These are phyloP conservation scores for Penicillium cinerascens DNA, from an alignment of 495 filamentous ascomycete species.

Conservation along the genomic window DNA sequence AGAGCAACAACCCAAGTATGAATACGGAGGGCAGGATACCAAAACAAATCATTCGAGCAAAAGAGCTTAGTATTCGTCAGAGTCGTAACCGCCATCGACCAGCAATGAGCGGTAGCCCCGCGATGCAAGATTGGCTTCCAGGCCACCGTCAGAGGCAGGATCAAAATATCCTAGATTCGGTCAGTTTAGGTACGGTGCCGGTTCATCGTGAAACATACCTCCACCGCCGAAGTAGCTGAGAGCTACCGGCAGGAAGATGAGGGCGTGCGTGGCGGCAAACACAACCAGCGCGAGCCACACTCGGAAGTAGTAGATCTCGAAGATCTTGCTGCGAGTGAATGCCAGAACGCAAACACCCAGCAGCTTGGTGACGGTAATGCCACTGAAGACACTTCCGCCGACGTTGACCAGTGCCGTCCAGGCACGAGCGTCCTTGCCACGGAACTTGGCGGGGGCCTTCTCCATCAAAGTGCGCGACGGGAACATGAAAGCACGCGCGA, in stretches of 20 bases:
- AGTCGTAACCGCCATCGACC: slow-evolving; percentile 51
- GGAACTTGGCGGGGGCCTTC: slow-evolving; percentile 59
- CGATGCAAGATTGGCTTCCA: slow-evolving; percentile 75
- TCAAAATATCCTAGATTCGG: slow-evolving; percentile 66
- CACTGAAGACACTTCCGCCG: slow-evolving; percentile 88
- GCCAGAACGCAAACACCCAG: slow-evolving; percentile 89
- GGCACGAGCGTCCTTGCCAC: slow-evolving; percentile 76
- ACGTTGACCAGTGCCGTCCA: slow-evolving; percentile 94
- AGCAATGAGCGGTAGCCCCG: slow-evolving; percentile 49
- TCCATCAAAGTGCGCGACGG: slow-evolving; percentile 74
- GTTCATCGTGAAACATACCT: slow-evolving; percentile 46
- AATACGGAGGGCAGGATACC: not conserved
- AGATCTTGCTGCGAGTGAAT: slow-evolving; percentile 96
- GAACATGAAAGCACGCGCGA: slow-evolving; percentile 95
- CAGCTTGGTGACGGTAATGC: slow-evolving; percentile 93
- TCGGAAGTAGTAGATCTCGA: slow-evolving; percentile 98
- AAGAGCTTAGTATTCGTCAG: slow-evolving; percentile 44
- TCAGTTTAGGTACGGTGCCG: slow-evolving; percentile 5
- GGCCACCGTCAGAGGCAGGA: slow-evolving; percentile 74
- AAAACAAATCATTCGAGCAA: not conserved
- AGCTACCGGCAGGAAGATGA: slow-evolving; percentile 89
- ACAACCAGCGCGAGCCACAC: slow-evolving; percentile 90
- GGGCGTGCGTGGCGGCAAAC: slow-evolving; percentile 82
- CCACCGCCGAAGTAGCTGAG: slow-evolving; percentile 83
- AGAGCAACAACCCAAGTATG: not conserved